A percentile compares a stretch with the other conserved stretches of the same genome.
Conservation (phyloP, 108 stramenopile species). For the Cylindrotheca closterium region DNA sequence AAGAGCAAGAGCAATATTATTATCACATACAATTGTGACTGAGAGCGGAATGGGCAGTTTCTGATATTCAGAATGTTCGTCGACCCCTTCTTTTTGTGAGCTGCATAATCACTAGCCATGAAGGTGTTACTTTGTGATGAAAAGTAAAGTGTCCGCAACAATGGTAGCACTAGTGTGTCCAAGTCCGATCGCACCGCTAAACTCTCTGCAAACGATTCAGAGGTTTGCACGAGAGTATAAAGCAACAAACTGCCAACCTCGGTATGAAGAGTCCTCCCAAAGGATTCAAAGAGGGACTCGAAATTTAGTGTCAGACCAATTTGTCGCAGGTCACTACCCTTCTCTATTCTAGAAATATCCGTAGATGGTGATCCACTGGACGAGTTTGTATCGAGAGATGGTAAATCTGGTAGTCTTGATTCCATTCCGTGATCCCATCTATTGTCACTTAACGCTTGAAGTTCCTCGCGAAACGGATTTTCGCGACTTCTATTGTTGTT, state of each 20-base stretch:
- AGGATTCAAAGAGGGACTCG: constrained; percentile 66
- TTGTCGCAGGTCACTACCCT: background rate
- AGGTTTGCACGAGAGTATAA: constrained; percentile 71
- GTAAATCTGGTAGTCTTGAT: constrained; percentile 27
- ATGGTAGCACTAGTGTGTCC: constrained; percentile 71
- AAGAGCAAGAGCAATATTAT: constrained; percentile 78
- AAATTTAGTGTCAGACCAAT: constrained; percentile 57
- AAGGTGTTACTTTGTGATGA: constrained; percentile 25
- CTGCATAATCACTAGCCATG: constrained; percentile 20
- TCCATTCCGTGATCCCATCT: constrained; percentile 50
- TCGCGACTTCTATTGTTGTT: constrained; percentile 60
- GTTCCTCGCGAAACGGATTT: constrained; percentile 61
- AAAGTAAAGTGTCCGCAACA: constrained; percentile 61
- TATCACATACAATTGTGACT: constrained; percentile 80
- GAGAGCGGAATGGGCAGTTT: constrained; percentile 66
- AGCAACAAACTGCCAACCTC: constrained; percentile 69
- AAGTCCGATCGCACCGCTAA: constrained; percentile 67
- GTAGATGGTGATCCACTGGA: background rate
- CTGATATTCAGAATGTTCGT: constrained; percentile 23
- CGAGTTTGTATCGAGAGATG: background rate
- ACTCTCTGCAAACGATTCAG: constrained; percentile 64
- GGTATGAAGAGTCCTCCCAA: constrained; percentile 64
- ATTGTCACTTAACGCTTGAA: constrained; percentile 61
- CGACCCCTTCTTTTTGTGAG: background rate
- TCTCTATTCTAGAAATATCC: background rate